These are phyloP conservation scores for Rhodomyrtus tomentosa DNA, from an alignment of 345 rosid species.

Conservation along the genomic window DNA sequence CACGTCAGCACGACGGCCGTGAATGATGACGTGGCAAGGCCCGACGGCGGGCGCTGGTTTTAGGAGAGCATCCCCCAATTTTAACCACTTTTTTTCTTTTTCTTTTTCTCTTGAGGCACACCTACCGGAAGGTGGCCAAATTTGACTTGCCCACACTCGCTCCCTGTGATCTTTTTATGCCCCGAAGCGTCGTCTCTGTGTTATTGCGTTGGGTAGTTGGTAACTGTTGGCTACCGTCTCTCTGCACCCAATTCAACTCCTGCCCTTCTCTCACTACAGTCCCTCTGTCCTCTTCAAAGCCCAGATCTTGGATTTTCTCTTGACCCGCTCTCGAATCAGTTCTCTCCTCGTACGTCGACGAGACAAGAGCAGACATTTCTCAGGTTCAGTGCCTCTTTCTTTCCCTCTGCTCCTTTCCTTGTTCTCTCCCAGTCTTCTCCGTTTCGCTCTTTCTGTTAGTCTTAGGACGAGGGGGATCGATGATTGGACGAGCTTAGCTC, in stretches of 20 bases:
- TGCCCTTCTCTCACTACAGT: neutral
- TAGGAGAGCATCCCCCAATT: neutral
- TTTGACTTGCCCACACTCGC: constrained; percentile 16
- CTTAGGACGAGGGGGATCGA: neutral
- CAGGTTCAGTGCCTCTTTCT: neutral
- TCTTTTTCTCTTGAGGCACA: neutral
- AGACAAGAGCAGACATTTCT: neutral
- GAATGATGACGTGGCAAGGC: neutral
- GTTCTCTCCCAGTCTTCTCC: no score
- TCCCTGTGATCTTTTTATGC: neutral
- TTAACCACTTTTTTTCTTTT: neutral
- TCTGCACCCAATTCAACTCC: neutral
- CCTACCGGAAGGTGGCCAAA: neutral
- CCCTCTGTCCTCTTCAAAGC: neutral
- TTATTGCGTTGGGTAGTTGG: neutral
- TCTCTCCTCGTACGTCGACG: neutral
- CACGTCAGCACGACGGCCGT: neutral
- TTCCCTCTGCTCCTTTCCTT: neutral
- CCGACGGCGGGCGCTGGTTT: neutral
- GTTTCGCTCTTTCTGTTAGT: accelerated
- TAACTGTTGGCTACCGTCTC: neutral
- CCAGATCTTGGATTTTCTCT: constrained; percentile 6
- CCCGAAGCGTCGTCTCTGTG: neutral
- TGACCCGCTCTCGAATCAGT: neutral
- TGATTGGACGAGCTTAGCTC: neutral